Evolutionary conservation across 2,329 filamentous ascomycete species (phyloP).

Genomic region (Fusarium newnesense): DNA sequence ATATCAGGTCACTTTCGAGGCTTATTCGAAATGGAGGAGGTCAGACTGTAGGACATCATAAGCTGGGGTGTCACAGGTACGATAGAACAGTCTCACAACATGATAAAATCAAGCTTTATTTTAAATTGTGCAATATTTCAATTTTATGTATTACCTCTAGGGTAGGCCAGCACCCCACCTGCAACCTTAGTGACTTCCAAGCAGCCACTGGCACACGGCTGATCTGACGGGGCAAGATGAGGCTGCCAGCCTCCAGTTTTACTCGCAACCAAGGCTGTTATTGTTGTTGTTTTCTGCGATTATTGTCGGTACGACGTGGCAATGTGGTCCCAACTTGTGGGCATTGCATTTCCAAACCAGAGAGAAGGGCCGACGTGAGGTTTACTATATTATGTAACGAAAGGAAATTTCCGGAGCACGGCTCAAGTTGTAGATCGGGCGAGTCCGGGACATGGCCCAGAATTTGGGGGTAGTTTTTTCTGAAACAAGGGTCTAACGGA

Average conservation of each 20-base stretch:
- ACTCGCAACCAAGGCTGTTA: not conserved
- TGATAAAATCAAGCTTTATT: not conserved
- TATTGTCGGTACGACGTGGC: slow-evolving; percentile 46
- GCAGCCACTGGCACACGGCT: not conserved
- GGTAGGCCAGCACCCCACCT: not conserved
- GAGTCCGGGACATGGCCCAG: slow-evolving; percentile 15
- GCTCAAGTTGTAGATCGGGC: slow-evolving; percentile 3
- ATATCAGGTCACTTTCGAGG: not conserved
- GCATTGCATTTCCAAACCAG: slow-evolving; percentile 54
- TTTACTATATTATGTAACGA: slow-evolving; percentile 37
- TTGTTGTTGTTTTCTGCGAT: slow-evolving; percentile 6
- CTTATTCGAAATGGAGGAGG: not conserved
- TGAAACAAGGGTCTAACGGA: slow-evolving; percentile 27
- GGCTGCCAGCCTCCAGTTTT: not conserved
- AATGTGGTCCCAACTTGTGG: slow-evolving; percentile 58
- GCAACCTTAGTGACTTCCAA: not conserved
- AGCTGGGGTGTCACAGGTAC: not conserved
- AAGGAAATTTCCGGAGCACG: slow-evolving; percentile 29
- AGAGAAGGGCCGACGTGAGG: slow-evolving; percentile 50
- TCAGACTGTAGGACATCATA: not conserved
- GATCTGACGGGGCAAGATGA: not conserved
- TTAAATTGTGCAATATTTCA: not conserved
- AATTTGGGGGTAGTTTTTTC: not conserved
- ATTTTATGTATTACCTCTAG: not conserved
- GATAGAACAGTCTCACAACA: not conserved